Conservation (phyloP, 2,329 filamentous ascomycete species). For the Hypoxylon sp. region DNA sequence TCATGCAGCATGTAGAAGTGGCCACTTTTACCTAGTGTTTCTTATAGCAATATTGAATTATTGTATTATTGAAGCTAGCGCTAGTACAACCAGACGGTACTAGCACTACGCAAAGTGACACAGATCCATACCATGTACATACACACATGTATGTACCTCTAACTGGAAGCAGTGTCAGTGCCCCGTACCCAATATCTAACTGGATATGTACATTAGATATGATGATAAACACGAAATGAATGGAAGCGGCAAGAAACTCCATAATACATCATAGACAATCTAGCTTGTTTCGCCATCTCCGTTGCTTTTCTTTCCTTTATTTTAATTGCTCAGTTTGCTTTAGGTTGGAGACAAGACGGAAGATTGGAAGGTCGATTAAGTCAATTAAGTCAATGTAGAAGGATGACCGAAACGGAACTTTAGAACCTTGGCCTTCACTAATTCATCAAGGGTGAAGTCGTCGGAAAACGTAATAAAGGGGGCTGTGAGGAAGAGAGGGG, state of each 20-base stretch:
- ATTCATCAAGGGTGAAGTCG: constrained; percentile 37
- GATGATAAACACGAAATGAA: constrained; percentile 13
- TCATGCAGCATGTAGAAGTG: neutral
- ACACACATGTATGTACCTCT: neutral
- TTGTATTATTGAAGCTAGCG: constrained; percentile 27
- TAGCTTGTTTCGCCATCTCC: constrained; percentile 24
- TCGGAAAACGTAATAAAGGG: constrained; percentile 44
- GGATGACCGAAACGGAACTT: constrained; percentile 37
- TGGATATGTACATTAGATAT: neutral
- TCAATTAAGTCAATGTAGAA: constrained; percentile 11
- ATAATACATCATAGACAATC: constrained; percentile 12
- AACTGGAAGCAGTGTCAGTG: neutral
- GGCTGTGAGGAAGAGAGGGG: constrained; percentile 21
- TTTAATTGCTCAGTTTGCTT: constrained; percentile 35
- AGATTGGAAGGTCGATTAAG: constrained; percentile 18
- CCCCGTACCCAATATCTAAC: neutral
- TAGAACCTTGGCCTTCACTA: constrained; percentile 27
- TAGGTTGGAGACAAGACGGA: constrained; percentile 29
- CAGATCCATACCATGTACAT: constrained; percentile 1
- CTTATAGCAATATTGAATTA: constrained; percentile 32
- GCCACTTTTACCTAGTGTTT: constrained; percentile 4
- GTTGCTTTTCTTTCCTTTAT: constrained; percentile 8
- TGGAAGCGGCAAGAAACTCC: constrained; percentile 24
- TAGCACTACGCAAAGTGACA: constrained; percentile 3
- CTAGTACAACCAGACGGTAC: constrained; percentile 7